Conservation (phyloP, 192 early-diverging fungal species). For the Entomortierella chlamydospora region DNA sequence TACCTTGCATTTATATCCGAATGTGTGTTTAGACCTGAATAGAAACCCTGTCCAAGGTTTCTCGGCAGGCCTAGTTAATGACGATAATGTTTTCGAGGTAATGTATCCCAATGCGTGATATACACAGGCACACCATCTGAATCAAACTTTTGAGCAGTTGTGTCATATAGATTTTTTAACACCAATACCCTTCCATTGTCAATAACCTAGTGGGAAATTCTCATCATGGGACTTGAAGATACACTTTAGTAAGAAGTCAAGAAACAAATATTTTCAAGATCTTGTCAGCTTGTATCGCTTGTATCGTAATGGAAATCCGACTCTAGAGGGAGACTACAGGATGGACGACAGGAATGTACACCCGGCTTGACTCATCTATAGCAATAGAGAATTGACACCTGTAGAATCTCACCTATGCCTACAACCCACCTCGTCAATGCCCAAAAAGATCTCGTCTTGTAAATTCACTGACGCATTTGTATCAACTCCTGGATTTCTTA, state of each 20-base stretch:
- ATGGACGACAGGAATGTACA: too few species aligned
- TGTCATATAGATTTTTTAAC: background rate
- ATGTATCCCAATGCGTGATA: background rate
- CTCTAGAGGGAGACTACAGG: too few species aligned
- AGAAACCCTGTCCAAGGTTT: slow-evolving; percentile 83
- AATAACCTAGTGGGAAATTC: slow-evolving; percentile 81
- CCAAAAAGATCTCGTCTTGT: too few species aligned
- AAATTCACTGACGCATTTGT: too few species aligned
- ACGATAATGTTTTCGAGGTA: slow-evolving; percentile 91
- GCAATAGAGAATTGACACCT: too few species aligned
- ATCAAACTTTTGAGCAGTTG: background rate
- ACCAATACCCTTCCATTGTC: background rate
- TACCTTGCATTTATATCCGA: background rate
- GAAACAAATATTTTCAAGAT: too few species aligned
- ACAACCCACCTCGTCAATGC: too few species aligned
- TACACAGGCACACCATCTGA: background rate
- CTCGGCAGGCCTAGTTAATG: slow-evolving; percentile 89
- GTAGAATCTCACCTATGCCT: too few species aligned
- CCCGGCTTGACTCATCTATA: too few species aligned
- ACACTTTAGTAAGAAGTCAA: slow-evolving; percentile 82
- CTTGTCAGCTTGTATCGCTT: too few species aligned
- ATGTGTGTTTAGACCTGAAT: slow-evolving; percentile 74
- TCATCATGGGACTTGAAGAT: slow-evolving; percentile 89
- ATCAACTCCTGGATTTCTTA: slow-evolving; percentile 34
- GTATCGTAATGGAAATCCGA: too few species aligned